Evolutionary conservation across 768 basidiomycete genomes (phyloP), one percentile per base, ranked within the genome.

Genomic region (Collybia sordida): DNA sequence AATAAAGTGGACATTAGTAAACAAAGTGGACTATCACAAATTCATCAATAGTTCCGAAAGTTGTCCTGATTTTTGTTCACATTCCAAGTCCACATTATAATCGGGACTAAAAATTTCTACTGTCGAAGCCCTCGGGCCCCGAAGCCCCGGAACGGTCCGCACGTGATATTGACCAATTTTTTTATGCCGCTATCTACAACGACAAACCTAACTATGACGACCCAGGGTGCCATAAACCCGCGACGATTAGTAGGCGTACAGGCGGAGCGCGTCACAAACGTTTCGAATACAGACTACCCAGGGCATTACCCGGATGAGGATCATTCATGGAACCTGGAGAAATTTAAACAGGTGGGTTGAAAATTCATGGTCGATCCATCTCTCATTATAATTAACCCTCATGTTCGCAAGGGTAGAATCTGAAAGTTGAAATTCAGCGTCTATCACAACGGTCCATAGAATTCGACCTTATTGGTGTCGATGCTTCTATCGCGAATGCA

Each of bases 401-500:
- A 50, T 55, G 51, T 57, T 65, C 59, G 66, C 52, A 73, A 73
- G 70, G 65, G 59, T 68, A 92, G 92, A 87, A 78, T 61, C 72
- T 95, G 47, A 72, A 75, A 62, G 82, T 93, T 8, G 77, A 85
- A 49, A 77, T 97, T 28, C 83, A 89, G 52, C 80, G 90, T 37
- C 72, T 95, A 28, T 96, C 94, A 0, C 79, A 88, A 37, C 80
- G 86, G 14, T 86, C 88, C 2, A 82, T 97, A 53, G 95, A 98
- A 57, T 96, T 99, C 66, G 97, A 99, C 69, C 74, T 98, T 39
- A 81, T 98, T 49, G 95, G 96, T 4, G 88, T 98, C 23, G 96
- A 99, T 65, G 91, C 97, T 0, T 90, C 93, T 14, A 90, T 99
- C 51, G 94, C 97, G 24, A 98, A 99, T 66, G 93, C 96, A 0